These are phyloP conservation scores for Arxiozyma telluris DNA, from an alignment of 1,139 yeast species.

Conservation along the genomic window DNA sequence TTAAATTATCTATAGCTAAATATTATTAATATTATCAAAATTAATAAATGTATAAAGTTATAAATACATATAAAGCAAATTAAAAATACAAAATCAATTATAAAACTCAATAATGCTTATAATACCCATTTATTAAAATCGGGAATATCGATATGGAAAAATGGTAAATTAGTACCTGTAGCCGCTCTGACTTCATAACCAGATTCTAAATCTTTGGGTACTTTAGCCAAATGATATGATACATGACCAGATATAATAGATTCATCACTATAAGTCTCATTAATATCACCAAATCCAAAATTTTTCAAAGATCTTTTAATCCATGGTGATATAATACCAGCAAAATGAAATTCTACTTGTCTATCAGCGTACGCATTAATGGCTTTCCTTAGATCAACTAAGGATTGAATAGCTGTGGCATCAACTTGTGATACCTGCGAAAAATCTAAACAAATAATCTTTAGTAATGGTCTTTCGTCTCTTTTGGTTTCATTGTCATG, in stretches of 20 bases:
- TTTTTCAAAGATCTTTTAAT: constrained; percentile 64
- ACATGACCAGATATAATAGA: constrained; percentile 27
- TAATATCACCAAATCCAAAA: constrained; percentile 69
- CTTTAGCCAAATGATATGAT: constrained; percentile 28
- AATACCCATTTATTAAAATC: constrained; percentile 40
- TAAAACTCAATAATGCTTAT: constrained; percentile 2
- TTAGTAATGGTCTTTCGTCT: constrained; percentile 57
- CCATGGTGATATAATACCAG: constrained; percentile 83
- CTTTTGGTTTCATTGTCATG: constrained; percentile 11
- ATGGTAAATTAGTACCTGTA: constrained; percentile 67
- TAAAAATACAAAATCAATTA: not conserved
- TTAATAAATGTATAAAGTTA: not conserved
- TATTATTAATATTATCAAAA: not conserved
- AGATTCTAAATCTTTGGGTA: constrained; percentile 20
- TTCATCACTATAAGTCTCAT: constrained; percentile 31
- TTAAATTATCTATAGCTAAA: not conserved
- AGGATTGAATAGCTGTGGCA: constrained; percentile 68
- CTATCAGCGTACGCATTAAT: constrained; percentile 68
- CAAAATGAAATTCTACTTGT: constrained; percentile 83
- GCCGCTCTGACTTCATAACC: constrained; percentile 41
- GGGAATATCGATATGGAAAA: constrained; percentile 82
- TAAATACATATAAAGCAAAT: not conserved
- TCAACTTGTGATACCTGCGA: constrained; percentile 68
- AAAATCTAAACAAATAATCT: constrained; percentile 72
- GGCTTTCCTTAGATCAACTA: constrained; percentile 68